Evolutionary conservation across 176 grass and related monocot species (phyloP).

Genomic region (Carex myosuroides): DNA sequence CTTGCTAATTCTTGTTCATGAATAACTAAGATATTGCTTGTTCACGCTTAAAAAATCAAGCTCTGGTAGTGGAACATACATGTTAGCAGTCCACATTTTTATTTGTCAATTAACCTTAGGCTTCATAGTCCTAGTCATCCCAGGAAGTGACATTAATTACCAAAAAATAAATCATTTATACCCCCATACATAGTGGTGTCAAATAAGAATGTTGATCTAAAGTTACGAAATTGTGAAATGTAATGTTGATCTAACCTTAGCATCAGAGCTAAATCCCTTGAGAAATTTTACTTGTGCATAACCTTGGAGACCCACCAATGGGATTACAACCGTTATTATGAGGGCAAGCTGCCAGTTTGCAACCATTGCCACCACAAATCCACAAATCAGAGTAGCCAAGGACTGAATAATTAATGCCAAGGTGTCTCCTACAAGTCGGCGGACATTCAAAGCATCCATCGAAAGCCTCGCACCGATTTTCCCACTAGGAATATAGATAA

Average conservation of each 20-base stretch:
- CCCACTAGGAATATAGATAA: conserved; percentile 40
- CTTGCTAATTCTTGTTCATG: neutral
- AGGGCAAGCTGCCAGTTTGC: conserved; percentile 71
- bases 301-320: conserved; percentile 43
- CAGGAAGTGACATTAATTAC: neutral
- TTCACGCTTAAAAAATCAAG: neutral
- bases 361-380: conserved; percentile 53
- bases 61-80: neutral
- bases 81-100: neutral
- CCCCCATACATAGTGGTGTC: neutral
- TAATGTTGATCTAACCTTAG: conserved; percentile 38
- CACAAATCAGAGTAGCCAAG: conserved; percentile 40
- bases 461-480: conserved; percentile 79
- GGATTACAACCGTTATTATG: conserved; percentile 56
- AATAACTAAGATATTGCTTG: neutral
- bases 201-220: neutral
- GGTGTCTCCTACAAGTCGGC: conserved; percentile 65
- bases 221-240: neutral
- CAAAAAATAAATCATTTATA: neutral
- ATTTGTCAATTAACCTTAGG: neutral
- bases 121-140: neutral
- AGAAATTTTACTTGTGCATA: conserved; percentile 64
- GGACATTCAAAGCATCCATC: conserved; percentile 64
- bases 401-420: conserved; percentile 63
- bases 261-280: conserved; percentile 53